These are phyloP conservation scores for Aspergillus alliaceus DNA, from an alignment of 2,329 filamentous ascomycete genomes.

Conservation along the genomic window DNA sequence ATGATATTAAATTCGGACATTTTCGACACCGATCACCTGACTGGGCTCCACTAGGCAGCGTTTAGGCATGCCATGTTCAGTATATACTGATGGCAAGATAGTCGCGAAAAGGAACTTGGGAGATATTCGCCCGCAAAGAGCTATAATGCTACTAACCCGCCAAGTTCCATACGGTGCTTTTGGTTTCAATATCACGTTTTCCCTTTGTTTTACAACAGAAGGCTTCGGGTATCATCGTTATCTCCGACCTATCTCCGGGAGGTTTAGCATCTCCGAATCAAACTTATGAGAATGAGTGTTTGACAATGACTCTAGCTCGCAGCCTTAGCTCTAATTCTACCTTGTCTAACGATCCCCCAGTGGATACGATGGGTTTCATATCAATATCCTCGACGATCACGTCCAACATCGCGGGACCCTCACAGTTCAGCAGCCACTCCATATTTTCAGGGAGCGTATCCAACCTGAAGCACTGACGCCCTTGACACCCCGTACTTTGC, in stretches of 20 bases:
- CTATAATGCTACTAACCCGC: too few relatives aligned
- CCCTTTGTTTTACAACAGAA: too few relatives aligned
- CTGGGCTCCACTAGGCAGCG: not conserved
- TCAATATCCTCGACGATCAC: slow-evolving; percentile 1
- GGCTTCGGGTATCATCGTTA: too few relatives aligned
- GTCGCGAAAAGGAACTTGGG: too few relatives aligned
- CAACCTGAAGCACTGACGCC: not conserved
- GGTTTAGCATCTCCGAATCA: too few relatives aligned
- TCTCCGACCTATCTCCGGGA: too few relatives aligned
- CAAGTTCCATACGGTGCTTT: too few relatives aligned
- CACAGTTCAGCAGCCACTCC: slow-evolving; percentile 1
- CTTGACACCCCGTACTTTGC: slow-evolving; percentile 5
- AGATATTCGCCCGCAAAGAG: too few relatives aligned
- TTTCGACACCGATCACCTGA: not conserved
- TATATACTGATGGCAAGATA: too few relatives aligned
- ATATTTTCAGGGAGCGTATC: not conserved
- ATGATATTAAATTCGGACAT: not conserved
- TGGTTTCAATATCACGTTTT: too few relatives aligned
- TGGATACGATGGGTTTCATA: slow-evolving; percentile 3
- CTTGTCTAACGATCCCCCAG: not conserved
- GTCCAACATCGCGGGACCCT: slow-evolving; percentile 3
- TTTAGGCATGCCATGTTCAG: not conserved
- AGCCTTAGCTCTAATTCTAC: slow-evolving; percentile 2
- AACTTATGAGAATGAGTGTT: too few relatives aligned
- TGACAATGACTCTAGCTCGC: too few relatives aligned